Evolutionary conservation across 2,329 filamentous ascomycete genomes (phyloP).

Genomic region (Aciculosporium take): DNA sequence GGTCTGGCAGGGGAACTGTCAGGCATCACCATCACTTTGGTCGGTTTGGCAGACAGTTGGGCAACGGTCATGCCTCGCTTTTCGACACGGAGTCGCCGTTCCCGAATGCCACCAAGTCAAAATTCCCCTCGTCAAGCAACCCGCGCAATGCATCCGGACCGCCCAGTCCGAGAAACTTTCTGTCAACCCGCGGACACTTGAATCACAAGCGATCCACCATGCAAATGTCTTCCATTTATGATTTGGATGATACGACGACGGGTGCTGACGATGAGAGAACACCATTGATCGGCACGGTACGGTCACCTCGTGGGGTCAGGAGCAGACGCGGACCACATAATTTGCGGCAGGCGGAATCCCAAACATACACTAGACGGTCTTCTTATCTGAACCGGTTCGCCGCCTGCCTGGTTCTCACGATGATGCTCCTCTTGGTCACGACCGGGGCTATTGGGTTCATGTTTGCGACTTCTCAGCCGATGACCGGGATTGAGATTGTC

Average conservation of each 20-base stretch:
- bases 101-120: slow-evolving; percentile 48
- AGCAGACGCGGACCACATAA: slow-evolving; percentile 41
- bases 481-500: slow-evolving; percentile 63
- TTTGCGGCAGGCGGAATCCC: slow-evolving; percentile 58
- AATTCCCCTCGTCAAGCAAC: slow-evolving; percentile 31
- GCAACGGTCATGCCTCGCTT: slow-evolving; percentile 54
- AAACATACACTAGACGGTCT: slow-evolving; percentile 48
- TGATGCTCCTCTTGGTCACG: slow-evolving; percentile 68
- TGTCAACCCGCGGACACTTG: slow-evolving; percentile 19
- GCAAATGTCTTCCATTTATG: slow-evolving; percentile 52
- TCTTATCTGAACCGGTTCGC: slow-evolving; percentile 60
- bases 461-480: slow-evolving; percentile 78
- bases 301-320: slow-evolving; percentile 43
- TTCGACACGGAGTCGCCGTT: slow-evolving; percentile 72
- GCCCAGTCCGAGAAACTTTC: slow-evolving; percentile 49
- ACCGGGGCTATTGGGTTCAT: slow-evolving; percentile 81
- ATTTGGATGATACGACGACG: slow-evolving; percentile 63
- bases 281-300: slow-evolving; percentile 53
- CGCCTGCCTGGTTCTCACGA: slow-evolving; percentile 72
- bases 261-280: slow-evolving; percentile 79
- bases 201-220: slow-evolving; percentile 36
- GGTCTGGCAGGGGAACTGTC: slow-evolving; percentile 49
- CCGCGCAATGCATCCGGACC: slow-evolving; percentile 53
- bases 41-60: slow-evolving; percentile 57
- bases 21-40: slow-evolving; percentile 65